Evolutionary conservation across 2,329 filamentous ascomycete genomes (phyloP), one percentile per base, ranked within the genome.

Genomic region (Penicillium sp.): DNA sequence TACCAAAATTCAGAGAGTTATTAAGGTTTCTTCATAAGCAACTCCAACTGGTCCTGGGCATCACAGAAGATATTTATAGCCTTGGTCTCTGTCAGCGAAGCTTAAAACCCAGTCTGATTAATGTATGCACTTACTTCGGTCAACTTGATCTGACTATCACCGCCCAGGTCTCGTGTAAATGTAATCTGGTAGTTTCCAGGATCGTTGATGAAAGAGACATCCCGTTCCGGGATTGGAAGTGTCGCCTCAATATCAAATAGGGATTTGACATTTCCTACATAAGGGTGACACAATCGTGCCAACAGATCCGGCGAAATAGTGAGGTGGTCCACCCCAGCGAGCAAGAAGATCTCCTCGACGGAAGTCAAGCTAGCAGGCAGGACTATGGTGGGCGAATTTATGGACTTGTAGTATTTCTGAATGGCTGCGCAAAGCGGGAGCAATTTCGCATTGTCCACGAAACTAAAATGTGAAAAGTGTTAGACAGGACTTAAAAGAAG

Each of bases 51-150:
- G 10, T 81, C 76, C 67, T 86, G 83, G 69, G 82, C 82, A 53
- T 83, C 80, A 49, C 75, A 79, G 68, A 86, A 86, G 53, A 83
- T 84, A 62, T 84, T 83, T 49, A 86, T 80, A 9, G 83, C 83
- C 67, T 70, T 25, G 29, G 4, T 27, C 29, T 51, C 23, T 21
- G 35, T 60, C 15, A 56, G 50, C 25, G 19, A 38, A 38, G 41
- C 15, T 51, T n/a, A 5, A 27, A 19, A 21, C 9, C 29, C 7
- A 15, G 17, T 33, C 31, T 13, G n/a, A 50, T 38, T 19, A 8
- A 29, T 55, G 25, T 7, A 29, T 35, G 1, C 23, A 67, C 70
- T 61, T 65, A 77, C 75, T 68, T 78, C 73, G 27, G 61, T 71
- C 56, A 83, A 74, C 68, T 84, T 86, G 29, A 74, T 78, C 66